These are phyloP conservation scores for Lupinus albus DNA, from an alignment of 306 rosid species.

Conservation along the genomic window DNA sequence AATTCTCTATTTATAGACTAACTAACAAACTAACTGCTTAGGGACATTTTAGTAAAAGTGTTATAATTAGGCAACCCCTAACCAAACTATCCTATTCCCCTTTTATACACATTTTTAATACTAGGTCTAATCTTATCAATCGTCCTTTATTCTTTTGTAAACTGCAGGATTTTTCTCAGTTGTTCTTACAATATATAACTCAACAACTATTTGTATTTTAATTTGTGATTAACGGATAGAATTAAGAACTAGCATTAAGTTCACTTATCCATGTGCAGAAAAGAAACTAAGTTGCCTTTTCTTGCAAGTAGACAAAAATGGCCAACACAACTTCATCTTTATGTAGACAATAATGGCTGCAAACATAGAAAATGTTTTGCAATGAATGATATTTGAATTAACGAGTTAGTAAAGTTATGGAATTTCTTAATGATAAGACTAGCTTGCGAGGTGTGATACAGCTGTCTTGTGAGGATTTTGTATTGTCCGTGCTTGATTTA, in stretches of 20 bases:
- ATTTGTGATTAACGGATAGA: constrained; percentile 8
- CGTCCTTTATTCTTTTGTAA: constrained; percentile 1
- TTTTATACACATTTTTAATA: too few relatives aligned
- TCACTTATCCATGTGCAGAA: constrained; percentile 22
- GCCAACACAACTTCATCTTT: constrained; percentile 7
- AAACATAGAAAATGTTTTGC: constrained; percentile 17
- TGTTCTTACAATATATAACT: constrained; percentile 24
- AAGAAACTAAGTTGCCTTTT: constrained; percentile 18
- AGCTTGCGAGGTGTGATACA: constrained; percentile 15
- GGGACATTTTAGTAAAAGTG: too few relatives aligned
- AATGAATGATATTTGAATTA: constrained; percentile 1
- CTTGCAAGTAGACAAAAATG: background rate
- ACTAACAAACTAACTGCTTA: too few relatives aligned
- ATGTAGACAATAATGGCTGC: constrained; percentile 9
- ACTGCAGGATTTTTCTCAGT: constrained; percentile 13
- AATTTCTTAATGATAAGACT: constrained; percentile 19
- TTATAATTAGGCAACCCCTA: too few relatives aligned
- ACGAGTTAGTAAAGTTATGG: background rate
- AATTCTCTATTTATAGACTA: too few relatives aligned
- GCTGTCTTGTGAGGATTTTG: constrained; percentile 13
- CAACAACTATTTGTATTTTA: constrained; percentile 15
- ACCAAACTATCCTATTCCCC: too few relatives aligned
- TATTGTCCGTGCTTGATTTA: constrained; percentile 1
- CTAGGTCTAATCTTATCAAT: too few relatives aligned
- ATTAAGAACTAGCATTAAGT: constrained; percentile 31